Conservation (phyloP, 2,329 filamentous ascomycete species). For the Penicillium psychrosexuale region DNA sequence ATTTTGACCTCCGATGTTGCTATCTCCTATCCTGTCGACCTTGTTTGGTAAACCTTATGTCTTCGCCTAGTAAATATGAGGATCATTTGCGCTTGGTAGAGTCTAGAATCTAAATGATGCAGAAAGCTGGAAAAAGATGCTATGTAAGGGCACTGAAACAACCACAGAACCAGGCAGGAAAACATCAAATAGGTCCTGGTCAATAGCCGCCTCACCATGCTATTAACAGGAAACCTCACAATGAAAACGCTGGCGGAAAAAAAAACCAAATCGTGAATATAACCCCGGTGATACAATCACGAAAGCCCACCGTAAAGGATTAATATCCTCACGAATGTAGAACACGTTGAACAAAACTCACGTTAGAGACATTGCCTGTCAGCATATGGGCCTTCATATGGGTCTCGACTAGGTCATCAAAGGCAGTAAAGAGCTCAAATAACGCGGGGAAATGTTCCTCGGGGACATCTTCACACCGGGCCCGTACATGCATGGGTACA, state of each 20-base stretch:
- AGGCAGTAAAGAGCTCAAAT: background rate
- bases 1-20: background rate
- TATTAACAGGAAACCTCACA: background rate
- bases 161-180: background rate
- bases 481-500: too few relatives aligned
- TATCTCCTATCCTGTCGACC: rapidly evolving
- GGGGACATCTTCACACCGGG: rapidly evolving
- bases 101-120: background rate
- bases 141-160: background rate
- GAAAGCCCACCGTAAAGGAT: background rate
- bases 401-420: background rate
- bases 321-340: too few relatives aligned
- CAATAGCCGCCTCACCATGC: background rate
- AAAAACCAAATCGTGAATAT: background rate
- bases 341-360: background rate
- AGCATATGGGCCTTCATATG: background rate
- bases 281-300: background rate
- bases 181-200: background rate
- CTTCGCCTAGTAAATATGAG: background rate
- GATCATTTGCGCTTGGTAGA: background rate
- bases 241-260: background rate
- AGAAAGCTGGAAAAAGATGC: background rate
- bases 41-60: background rate
- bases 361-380: background rate
- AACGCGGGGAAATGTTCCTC: too few relatives aligned